Evolutionary conservation across 2,329 filamentous ascomycete species (phyloP).

Genomic region (Xylariaceae sp.): DNA sequence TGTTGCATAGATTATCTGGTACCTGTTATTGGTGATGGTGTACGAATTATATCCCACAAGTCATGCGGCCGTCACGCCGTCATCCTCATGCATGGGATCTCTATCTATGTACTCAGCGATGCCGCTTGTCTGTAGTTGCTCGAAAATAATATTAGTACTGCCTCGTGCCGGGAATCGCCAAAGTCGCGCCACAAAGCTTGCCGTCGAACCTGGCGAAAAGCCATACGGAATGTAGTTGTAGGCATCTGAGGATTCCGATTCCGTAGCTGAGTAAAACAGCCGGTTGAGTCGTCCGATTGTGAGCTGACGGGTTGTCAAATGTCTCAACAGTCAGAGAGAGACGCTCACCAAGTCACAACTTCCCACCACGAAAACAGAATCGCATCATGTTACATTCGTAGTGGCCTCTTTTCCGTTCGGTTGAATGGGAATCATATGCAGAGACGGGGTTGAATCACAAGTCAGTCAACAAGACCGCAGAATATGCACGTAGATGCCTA

Average conservation of each 20-base stretch:
- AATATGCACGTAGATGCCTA: neutral
- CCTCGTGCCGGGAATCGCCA: slow-evolving; percentile 26
- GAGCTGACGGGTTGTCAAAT: slow-evolving; percentile 10
- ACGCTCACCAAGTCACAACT: neutral
- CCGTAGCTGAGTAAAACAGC: slow-evolving; percentile 4
- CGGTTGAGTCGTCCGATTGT: slow-evolving; percentile 14
- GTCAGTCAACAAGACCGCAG: neutral
- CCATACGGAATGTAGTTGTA: neutral
- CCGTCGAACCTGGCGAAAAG: slow-evolving; percentile 5
- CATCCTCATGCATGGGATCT: neutral
- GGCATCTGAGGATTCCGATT: neutral
- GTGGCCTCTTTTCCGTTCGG: neutral
- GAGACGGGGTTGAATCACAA: neutral
- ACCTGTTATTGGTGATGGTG: neutral
- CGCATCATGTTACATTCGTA: neutral
- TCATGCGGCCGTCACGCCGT: slow-evolving; percentile 24
- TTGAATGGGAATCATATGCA: neutral
- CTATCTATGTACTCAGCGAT: slow-evolving; percentile 16
- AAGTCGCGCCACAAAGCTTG: slow-evolving; percentile 7
- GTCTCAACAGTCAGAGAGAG: neutral
- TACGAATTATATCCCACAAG: slow-evolving; percentile 10
- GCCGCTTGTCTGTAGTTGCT: slow-evolving; percentile 20
- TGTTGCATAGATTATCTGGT: neutral
- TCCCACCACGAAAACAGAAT: neutral
- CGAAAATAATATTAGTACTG: slow-evolving; percentile 14